phyloP scores from a whole-genome alignment of 768 basidiomycete species.

The Tricholoma saponaceum region DNA sequence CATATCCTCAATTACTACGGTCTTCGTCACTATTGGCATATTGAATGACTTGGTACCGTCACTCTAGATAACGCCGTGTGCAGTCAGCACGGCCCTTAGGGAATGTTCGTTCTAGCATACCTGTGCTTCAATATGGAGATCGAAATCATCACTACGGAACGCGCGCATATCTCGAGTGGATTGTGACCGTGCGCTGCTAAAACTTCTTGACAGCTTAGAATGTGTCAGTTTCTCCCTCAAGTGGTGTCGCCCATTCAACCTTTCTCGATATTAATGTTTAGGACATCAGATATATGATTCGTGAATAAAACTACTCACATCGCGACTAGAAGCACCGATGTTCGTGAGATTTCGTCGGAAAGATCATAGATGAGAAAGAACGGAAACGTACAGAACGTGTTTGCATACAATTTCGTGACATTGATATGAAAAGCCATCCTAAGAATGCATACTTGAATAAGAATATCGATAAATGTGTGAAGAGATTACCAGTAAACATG shows the following conservation, averaged over 20 bases:
- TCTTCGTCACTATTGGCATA: constrained; percentile 21
- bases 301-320: constrained; percentile 20
- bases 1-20: constrained; percentile 17
- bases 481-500: constrained; percentile 33
- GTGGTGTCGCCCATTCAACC: constrained; percentile 19
- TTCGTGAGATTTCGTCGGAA: not conserved
- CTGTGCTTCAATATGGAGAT: constrained; percentile 7
- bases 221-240: constrained; percentile 11
- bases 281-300: not conserved
- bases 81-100: not conserved
- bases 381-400: constrained; percentile 43
- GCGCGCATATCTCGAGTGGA: constrained; percentile 1
- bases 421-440: constrained; percentile 48
- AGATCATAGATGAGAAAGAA: constrained; percentile 14
- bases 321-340: constrained; percentile 20
- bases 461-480: not conserved
- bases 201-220: constrained; percentile 6
- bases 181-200: constrained; percentile 1
- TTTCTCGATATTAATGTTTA: constrained; percentile 4
- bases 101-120: not conserved
- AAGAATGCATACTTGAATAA: not conserved
- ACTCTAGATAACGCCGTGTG: not conserved
- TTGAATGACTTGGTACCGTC: constrained; percentile 1
- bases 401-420: constrained; percentile 45
- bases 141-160: constrained; percentile 8